phyloP scores from a whole-genome alignment of 2,329 filamentous ascomycete species.

The Epichloe hybrida region DNA sequence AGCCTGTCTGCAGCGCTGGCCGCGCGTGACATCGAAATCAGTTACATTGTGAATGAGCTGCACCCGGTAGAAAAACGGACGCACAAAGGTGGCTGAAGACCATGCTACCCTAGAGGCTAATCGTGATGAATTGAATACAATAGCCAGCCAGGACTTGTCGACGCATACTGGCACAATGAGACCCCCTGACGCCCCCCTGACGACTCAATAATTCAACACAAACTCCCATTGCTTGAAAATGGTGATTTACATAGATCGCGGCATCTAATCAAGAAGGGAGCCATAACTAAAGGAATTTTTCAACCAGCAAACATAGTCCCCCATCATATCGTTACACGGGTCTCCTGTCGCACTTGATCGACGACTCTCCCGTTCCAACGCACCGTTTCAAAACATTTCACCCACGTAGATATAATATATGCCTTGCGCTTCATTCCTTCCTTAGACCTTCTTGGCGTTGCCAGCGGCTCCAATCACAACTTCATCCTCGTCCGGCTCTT shows the following conservation, averaged over 20 bases:
- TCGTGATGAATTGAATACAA: too few relatives aligned
- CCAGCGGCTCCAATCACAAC: conserved; percentile 21
- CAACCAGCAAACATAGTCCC: not conserved
- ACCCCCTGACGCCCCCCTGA: too few relatives aligned
- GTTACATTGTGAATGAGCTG: too few relatives aligned
- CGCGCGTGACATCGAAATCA: too few relatives aligned
- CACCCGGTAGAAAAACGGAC: too few relatives aligned
- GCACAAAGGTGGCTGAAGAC: too few relatives aligned
- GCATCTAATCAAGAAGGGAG: not conserved
- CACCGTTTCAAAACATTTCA: not conserved
- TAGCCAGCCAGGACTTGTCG: not conserved
- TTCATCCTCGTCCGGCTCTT: conserved; percentile 44
- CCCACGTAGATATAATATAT: not conserved
- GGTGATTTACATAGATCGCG: conserved; percentile 3
- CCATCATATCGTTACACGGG: conserved; percentile 3
- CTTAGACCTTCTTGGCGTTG: not conserved
- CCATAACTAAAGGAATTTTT: not conserved
- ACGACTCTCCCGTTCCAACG: not conserved
- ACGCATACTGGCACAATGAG: not conserved
- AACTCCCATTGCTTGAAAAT: conserved; percentile 1
- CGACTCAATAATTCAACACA: not conserved
- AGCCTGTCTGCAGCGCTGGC: too few relatives aligned
- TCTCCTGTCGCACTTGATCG: not conserved
- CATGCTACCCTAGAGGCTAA: not conserved
- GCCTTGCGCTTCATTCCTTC: not conserved